Percentiles rank a stretch among this genome's conserved stretches.
Evolutionary conservation across 768 basidiomycete species (phyloP).

Genomic region (Cantharellus cinnabarinus): DNA sequence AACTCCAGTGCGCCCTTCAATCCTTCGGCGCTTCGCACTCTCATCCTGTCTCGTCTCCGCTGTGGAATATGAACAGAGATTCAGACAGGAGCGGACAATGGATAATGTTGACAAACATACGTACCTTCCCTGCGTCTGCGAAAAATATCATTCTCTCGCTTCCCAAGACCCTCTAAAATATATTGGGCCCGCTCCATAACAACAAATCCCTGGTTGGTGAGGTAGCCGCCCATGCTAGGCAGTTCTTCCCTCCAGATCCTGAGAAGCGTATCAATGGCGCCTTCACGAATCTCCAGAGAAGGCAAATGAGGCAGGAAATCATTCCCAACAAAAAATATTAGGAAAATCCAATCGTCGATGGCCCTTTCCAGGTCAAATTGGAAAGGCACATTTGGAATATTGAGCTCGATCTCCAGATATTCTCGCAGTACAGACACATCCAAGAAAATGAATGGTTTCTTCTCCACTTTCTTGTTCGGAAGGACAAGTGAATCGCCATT

Average conservation of each 20-base stretch:
- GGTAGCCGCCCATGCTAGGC: constrained; percentile 89
- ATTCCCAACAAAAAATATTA: constrained; percentile 99
- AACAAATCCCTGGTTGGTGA: constrained; percentile 82
- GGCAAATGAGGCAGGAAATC: constrained; percentile 98
- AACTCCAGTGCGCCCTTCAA: constrained; percentile 21
- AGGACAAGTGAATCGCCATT: constrained; percentile 12
- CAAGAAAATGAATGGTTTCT: constrained; percentile 98
- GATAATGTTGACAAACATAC: constrained; percentile 16
- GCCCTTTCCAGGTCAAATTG: constrained; percentile 88
- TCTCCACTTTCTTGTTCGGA: constrained; percentile 34
- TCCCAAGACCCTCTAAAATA: constrained; percentile 89
- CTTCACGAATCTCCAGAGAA: constrained; percentile 95
- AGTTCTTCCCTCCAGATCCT: constrained; percentile 91
- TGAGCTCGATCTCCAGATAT: constrained; percentile 91
- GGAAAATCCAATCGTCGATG: constrained; percentile 98
- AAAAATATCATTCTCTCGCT: constrained; percentile 91
- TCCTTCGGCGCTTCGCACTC: constrained; percentile 71
- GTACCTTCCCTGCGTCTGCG: constrained; percentile 75
- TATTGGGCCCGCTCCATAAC: constrained; percentile 74
- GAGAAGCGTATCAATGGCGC: constrained; percentile 91
- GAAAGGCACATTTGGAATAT: constrained; percentile 56
- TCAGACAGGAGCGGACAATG: constrained; percentile 5
- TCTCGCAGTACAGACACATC: constrained; percentile 90
- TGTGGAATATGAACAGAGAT: constrained; percentile 14
- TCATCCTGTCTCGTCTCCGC: constrained; percentile 89